Evolutionary conservation across 192 early-diverging fungal species (phyloP).

Genomic region (Umbelopsis ramanniana): DNA sequence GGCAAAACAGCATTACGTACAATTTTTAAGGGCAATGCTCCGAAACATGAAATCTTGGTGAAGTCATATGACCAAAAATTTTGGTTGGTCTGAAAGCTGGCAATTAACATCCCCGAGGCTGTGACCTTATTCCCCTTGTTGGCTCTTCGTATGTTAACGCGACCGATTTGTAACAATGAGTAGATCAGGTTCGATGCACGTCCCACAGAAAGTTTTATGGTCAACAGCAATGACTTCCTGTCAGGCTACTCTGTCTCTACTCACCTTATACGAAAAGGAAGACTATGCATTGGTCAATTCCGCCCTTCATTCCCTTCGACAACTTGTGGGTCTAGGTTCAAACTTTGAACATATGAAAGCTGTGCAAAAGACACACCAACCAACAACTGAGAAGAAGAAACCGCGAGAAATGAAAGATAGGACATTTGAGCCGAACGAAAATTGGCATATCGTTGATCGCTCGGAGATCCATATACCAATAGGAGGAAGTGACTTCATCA

Average conservation of each 20-base stretch:
- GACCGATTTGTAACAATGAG: not conserved
- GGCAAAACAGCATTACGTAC: too few species aligned
- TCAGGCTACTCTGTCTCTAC: conserved; percentile 3
- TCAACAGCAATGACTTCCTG: not conserved
- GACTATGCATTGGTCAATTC: conserved; percentile 16
- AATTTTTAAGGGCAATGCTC: too few species aligned
- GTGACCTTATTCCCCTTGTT: not conserved
- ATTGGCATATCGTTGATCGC: conserved; percentile 22
- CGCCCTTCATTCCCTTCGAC: not conserved
- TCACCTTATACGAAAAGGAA: conserved; percentile 21
- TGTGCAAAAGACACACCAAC: not conserved
- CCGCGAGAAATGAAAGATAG: not conserved
- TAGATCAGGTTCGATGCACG: not conserved
- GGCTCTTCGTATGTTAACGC: not conserved
- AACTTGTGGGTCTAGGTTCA: conserved; percentile 16
- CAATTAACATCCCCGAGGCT: too few species aligned
- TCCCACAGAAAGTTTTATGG: conserved; percentile 17
- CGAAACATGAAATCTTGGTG: too few species aligned
- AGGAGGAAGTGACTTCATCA: not conserved
- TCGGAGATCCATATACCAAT: conserved; percentile 16
- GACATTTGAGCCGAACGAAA: not conserved
- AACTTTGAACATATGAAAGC: conserved; percentile 15
- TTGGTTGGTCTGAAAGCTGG: too few species aligned
- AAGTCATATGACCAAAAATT: too few species aligned
- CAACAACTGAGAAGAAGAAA: not conserved